A percentile compares a stretch with the other conserved stretches of the same genome.
Conservation (phyloP, 106 monocot genomes). For the Chionographis japonica region DNA sequence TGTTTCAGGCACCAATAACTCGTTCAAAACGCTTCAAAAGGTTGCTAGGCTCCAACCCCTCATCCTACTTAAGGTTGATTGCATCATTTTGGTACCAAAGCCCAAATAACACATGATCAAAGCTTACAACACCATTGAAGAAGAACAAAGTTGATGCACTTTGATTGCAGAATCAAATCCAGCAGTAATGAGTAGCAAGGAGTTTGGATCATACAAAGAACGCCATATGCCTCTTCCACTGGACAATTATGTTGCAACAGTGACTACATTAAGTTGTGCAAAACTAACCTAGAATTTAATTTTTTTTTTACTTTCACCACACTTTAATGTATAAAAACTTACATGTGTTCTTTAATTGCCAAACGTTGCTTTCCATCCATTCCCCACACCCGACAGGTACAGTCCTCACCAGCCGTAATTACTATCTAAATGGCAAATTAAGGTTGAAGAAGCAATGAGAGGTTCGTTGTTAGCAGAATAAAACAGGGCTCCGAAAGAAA, state of each 20-base stretch:
- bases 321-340: conserved; percentile 18
- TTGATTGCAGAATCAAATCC: conserved; percentile 99
- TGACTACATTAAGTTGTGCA: not conserved
- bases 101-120: too few relatives aligned
- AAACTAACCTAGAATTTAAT: conserved; percentile 1
- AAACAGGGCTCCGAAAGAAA: not conserved
- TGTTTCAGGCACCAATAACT: too few relatives aligned
- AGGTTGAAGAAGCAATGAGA: conserved; percentile 14
- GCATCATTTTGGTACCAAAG: too few relatives aligned
- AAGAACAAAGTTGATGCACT: conserved; percentile 33
- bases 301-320: not conserved
- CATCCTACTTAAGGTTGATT: too few relatives aligned
- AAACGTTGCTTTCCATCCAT: conserved; percentile 61
- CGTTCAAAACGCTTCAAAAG: too few relatives aligned
- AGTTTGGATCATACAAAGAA: conserved; percentile 74
- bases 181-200: conserved; percentile 70
- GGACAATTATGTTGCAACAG: conserved; percentile 16
- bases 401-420: conserved; percentile 95
- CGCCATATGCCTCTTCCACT: conserved; percentile 99
- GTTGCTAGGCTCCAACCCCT: too few relatives aligned
- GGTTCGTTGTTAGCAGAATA: not conserved
- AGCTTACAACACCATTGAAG: conserved; percentile 1
- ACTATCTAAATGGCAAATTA: conserved; percentile 45
- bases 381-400: conserved; percentile 89
- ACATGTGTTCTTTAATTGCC: conserved; percentile 90